Conservation (phyloP, 495 filamentous ascomycete genomes). For the Articulospora tetracladia region DNA sequence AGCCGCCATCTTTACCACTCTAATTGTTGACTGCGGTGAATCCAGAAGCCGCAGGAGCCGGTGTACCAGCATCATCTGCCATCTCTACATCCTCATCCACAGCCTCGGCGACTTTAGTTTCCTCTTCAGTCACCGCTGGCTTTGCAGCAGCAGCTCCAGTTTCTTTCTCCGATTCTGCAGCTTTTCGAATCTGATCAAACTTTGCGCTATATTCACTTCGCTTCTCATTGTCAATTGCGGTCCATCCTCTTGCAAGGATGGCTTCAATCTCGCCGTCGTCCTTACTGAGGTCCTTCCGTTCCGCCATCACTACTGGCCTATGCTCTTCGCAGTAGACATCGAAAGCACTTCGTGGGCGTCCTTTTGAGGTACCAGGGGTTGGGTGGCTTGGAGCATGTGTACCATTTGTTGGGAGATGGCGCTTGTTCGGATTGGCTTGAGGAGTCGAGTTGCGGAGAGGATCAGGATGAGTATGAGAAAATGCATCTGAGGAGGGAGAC, state of each 20-base stretch:
- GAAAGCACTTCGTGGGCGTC: constrained; percentile 44
- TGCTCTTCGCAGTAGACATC: constrained; percentile 48
- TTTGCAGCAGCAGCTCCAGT: constrained; percentile 14
- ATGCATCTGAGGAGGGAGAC: constrained; percentile 27
- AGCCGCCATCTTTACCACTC: too few species aligned
- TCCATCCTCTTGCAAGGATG: constrained; percentile 47
- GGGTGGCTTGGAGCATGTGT: constrained; percentile 28
- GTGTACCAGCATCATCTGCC: constrained; percentile 19
- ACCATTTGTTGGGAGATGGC: constrained; percentile 19
- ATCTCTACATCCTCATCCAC: constrained; percentile 41
- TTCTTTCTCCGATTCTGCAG: constrained; percentile 25
- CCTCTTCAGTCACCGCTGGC: constrained; percentile 4
- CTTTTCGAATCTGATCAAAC: constrained; percentile 32
- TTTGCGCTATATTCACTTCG: constrained; percentile 40
- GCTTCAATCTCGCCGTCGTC: constrained; percentile 37
- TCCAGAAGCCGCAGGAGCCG: constrained; percentile 7
- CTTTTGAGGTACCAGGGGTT: constrained; percentile 20
- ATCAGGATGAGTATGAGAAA: constrained; percentile 34
- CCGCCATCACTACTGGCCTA: constrained; percentile 33
- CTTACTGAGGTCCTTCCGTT: constrained; percentile 32
- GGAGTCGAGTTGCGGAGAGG: constrained; percentile 10
- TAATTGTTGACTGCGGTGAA: constrained; percentile 24
- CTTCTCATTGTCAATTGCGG: constrained; percentile 37
- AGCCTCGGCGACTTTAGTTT: constrained; percentile 5
- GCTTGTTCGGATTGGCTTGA: constrained; percentile 6